Conservation (phyloP, 306 rosid genomes). For the Albizia julibrissin region DNA sequence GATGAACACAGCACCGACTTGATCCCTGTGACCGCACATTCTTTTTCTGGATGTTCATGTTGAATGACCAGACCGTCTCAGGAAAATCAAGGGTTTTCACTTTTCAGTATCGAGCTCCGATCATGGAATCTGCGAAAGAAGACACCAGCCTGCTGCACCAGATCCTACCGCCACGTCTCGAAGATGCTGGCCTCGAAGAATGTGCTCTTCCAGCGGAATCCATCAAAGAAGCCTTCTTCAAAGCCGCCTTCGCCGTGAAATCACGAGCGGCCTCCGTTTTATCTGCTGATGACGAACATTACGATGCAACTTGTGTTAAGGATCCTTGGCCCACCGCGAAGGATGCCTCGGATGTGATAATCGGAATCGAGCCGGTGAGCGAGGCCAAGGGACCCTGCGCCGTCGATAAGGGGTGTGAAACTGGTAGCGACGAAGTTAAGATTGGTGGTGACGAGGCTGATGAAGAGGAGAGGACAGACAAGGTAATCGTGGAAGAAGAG, state of each 20-base stretch:
- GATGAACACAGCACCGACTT: background rate
- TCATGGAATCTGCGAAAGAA: constrained; percentile 53
- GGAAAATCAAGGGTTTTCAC: constrained; percentile 10
- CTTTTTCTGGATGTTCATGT: background rate
- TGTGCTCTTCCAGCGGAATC: constrained; percentile 79
- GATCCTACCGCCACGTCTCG: constrained; percentile 76
- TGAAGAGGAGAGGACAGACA: constrained; percentile 29
- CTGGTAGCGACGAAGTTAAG: constrained; percentile 41
- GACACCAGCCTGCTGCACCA: constrained; percentile 42
- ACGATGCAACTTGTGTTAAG: constrained; percentile 39
- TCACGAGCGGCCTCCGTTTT: constrained; percentile 52
- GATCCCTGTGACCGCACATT: background rate
- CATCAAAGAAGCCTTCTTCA: constrained; percentile 70
- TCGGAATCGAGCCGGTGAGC: constrained; percentile 40
- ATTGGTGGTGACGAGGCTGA: constrained; percentile 31
- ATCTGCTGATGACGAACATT: constrained; percentile 37
- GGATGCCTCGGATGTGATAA: constrained; percentile 39
- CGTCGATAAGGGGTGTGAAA: constrained; percentile 39
- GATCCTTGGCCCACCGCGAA: constrained; percentile 49
- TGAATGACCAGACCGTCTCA: background rate
- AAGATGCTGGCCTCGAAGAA: constrained; percentile 91
- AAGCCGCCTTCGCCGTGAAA: constrained; percentile 74
- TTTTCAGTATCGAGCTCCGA: background rate
- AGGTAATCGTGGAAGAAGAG: constrained; percentile 50
- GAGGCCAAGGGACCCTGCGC: constrained; percentile 46